Conservation (phyloP, 257 asterid genomes). For the Fraxinus pennsylvanica region DNA sequence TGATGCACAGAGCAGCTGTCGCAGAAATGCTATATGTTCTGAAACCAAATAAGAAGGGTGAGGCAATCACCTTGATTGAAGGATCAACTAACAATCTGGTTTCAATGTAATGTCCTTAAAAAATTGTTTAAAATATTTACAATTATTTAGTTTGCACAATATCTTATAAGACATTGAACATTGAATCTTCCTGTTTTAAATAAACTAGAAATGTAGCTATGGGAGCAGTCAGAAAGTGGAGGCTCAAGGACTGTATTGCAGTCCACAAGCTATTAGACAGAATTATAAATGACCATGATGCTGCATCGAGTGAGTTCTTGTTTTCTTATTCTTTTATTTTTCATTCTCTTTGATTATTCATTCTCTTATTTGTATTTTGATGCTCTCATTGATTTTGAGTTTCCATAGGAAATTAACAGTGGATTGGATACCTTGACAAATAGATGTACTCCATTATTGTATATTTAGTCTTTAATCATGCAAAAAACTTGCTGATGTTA, state of each 20-base stretch:
- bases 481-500: neutral
- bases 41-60: constrained; percentile 77
- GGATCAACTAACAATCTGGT: constrained; percentile 52
- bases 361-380: neutral
- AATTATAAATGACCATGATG: constrained; percentile 58
- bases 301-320: constrained; percentile 67
- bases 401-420: neutral
- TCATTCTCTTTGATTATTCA: neutral
- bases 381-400: constrained; percentile 3
- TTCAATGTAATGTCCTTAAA: constrained; percentile 52
- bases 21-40: constrained; percentile 83
- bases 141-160: neutral
- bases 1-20: constrained; percentile 84
- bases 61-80: constrained; percentile 73
- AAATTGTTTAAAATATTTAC: neutral
- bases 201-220: constrained; percentile 55
- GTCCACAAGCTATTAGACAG: constrained; percentile 66
- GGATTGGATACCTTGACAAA: neutral
- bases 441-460: neutral
- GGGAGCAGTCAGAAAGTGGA: constrained; percentile 49
- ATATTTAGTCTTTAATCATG: neutral
- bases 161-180: constrained; percentile 17
- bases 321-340: neutral
- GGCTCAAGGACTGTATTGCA: constrained; percentile 65
- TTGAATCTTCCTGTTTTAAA: constrained; percentile 22